Evolutionary conservation across 306 rosid species (phyloP).

Genomic region (Myrica gale): DNA sequence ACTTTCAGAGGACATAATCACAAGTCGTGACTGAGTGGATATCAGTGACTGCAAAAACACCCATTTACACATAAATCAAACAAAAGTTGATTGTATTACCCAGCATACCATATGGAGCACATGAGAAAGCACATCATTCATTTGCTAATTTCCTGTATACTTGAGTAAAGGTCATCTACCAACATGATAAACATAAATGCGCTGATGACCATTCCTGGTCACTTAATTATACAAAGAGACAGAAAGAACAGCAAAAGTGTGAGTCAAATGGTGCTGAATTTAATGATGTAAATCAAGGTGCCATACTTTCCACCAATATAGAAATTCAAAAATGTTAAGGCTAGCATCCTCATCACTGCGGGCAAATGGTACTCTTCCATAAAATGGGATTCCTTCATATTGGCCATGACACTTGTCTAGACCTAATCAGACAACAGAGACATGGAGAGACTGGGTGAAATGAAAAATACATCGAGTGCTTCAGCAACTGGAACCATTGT

Average conservation of each 20-base stretch:
- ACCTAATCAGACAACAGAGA: neutral
- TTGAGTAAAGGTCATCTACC: neutral
- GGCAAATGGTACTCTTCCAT: neutral
- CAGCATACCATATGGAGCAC: constrained; percentile 11
- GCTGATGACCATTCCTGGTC: neutral
- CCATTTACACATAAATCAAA: constrained; percentile 32
- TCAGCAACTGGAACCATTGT: neutral
- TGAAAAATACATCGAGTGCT: neutral
- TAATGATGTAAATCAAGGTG: neutral
- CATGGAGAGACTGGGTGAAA: neutral
- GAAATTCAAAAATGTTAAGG: neutral
- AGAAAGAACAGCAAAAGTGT: neutral
- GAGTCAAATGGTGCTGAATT: constrained; percentile 1
- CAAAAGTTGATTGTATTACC: constrained; percentile 24
- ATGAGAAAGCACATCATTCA: constrained; percentile 2
- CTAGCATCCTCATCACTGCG: neutral
- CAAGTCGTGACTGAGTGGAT: constrained; percentile 91
- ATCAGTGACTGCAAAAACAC: constrained; percentile 75
- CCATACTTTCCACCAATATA: neutral
- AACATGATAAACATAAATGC: neutral
- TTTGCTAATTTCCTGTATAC: neutral
- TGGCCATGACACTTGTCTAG: neutral
- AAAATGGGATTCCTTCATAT: neutral
- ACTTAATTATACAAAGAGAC: neutral
- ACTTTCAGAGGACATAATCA: constrained; percentile 70